Conservation (phyloP, 2,329 filamentous ascomycete genomes). For the Hymenoscyphus fraxineus region DNA sequence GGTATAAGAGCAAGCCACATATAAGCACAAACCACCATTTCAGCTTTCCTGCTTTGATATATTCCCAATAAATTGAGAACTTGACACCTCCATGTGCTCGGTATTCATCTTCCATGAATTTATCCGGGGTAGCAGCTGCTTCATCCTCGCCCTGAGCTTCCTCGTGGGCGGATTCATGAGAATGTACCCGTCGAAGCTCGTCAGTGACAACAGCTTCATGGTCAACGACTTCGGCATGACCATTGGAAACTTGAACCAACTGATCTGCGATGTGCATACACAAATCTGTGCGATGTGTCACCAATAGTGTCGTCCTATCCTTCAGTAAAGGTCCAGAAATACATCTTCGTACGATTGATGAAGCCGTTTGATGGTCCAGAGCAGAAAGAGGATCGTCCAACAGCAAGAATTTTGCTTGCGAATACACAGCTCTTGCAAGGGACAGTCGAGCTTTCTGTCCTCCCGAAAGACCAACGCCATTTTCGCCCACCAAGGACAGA, state of each 20-base stretch:
- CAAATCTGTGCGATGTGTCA: slow-evolving; percentile 66
- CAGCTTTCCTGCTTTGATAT: slow-evolving; percentile 75
- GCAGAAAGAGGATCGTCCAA: slow-evolving; percentile 59
- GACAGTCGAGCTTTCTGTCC: slow-evolving; percentile 59
- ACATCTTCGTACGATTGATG: slow-evolving; percentile 55
- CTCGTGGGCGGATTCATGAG: slow-evolving; percentile 23
- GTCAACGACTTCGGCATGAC: slow-evolving; percentile 40
- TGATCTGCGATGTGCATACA: slow-evolving; percentile 71
- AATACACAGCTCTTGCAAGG: slow-evolving; percentile 58
- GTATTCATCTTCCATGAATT: slow-evolving; percentile 76
- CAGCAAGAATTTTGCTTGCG: slow-evolving; percentile 49
- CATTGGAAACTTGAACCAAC: slow-evolving; percentile 65
- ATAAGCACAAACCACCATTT: slow-evolving; percentile 69
- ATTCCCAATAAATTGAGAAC: slow-evolving; percentile 74
- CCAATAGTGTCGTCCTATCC: slow-evolving; percentile 53
- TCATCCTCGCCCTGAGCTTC: slow-evolving; percentile 35
- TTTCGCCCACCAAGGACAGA: slow-evolving; percentile 57
- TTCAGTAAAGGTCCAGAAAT: slow-evolving; percentile 52
- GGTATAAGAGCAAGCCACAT: slow-evolving; percentile 58
- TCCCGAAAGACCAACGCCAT: slow-evolving; percentile 57
- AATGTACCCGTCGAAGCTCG: slow-evolving; percentile 20
- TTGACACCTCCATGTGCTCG: slow-evolving; percentile 73
- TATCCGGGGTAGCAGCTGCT: slow-evolving; percentile 54
- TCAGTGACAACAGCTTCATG: slow-evolving; percentile 28
- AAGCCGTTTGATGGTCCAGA: slow-evolving; percentile 61